Evolutionary conservation across 495 filamentous ascomycete genomes (phyloP), one percentile per base, ranked within the genome.

Genomic region (Evansstolkia leycettana): DNA sequence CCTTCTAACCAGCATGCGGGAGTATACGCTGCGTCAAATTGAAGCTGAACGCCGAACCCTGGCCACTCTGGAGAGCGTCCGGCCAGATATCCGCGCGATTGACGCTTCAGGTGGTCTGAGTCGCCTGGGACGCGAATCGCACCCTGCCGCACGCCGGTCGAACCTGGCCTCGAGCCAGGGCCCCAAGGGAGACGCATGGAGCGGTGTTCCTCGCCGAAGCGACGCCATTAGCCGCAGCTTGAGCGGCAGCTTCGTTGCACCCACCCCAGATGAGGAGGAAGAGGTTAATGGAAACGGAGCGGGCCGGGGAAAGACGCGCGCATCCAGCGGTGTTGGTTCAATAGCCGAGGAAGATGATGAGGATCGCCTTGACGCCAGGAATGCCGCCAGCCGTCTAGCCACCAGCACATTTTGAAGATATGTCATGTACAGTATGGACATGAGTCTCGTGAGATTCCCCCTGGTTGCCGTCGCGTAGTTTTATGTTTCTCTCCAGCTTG

Each of bases 131-230:
- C 74, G 90, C 31, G 92, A 98, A 54, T 62, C 79, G 17, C 88
- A 93, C 50, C 87, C 90, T 0, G 62, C 78, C 5, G 62, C 64
- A 12, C 72, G 90, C 31, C 75, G 88, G 33, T 50, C 81, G 14
- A 94, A 82, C 50, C 52, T 93, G 28, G 76, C 80, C 2, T 79
- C 81, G 5, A 87, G 80, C 47, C 90, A 98, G 57, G 92, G 92
- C 2, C 88, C 90, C 10, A 86, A 87, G 60, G 90, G 92, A 4
- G 90, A 98, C 54, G 82, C 92, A 7, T 98, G 90, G 90, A 93
- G 85, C 48, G 92, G 92, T 20, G 84, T 94, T 19, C 84, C 86
- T 13, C 74, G 90, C 41, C 71, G 87, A 42, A 68, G 71, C 24
- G 84, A 87, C 48, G 79, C 72, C n/a, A 54, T 84, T 34, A 78